These are phyloP conservation scores for Rhypophila decipiens DNA, from an alignment of 495 filamentous ascomycete species.

Conservation along the genomic window DNA sequence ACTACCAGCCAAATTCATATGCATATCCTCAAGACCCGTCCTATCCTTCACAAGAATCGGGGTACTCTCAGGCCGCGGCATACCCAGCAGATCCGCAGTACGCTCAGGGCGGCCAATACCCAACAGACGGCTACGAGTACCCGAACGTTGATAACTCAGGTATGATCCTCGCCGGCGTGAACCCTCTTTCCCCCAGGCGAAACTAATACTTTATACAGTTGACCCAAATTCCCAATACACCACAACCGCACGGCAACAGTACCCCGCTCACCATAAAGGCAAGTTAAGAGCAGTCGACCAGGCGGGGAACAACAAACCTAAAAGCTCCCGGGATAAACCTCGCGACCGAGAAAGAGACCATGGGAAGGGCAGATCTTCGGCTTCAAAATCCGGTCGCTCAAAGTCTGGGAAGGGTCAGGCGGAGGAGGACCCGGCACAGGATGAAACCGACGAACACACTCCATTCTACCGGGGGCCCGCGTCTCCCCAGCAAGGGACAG, in stretches of 20 bases:
- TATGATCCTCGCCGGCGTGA: no score
- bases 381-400: neutral
- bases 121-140: constrained; percentile 4
- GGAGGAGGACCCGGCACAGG: neutral
- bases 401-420: neutral
- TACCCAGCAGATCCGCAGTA: neutral
- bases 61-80: neutral
- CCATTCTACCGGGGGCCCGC: neutral
- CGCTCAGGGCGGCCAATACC: neutral
- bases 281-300: neutral
- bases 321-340: neutral
- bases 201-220: no score
- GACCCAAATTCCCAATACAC: no score
- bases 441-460: neutral
- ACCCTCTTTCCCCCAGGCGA: no score
- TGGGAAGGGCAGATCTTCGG: neutral
- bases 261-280: neutral
- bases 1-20: neutral
- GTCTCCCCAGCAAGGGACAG: neutral
- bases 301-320: neutral
- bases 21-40: neutral
- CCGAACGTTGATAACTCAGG: neutral
- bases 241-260: no score
- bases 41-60: neutral
- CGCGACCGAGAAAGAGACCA: constrained; percentile 1